A percentile compares a stretch with the other conserved stretches of the same genome.
These are phyloP conservation scores for Allium cepa DNA, from an alignment of 106 monocot genomes.

Conservation along the genomic window DNA sequence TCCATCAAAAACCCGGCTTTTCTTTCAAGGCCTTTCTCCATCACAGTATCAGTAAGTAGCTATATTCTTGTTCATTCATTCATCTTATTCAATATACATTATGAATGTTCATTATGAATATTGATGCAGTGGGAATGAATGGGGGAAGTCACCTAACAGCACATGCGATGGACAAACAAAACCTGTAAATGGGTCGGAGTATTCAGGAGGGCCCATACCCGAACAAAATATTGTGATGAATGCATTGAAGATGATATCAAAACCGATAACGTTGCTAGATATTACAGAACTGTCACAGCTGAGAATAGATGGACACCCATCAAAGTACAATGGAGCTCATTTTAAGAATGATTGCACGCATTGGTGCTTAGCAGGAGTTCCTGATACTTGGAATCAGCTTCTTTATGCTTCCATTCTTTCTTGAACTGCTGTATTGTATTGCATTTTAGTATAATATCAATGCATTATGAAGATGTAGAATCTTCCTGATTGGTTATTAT, in stretches of 20 bases:
- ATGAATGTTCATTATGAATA: neutral
- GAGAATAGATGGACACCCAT: too few relatives aligned
- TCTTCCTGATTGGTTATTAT: too few relatives aligned
- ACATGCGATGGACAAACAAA: conserved; percentile 9
- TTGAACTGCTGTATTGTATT: too few relatives aligned
- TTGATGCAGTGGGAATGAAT: conserved; percentile 15
- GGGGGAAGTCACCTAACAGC: conserved; percentile 1
- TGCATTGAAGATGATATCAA: neutral
- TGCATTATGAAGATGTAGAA: too few relatives aligned
- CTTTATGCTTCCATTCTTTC: neutral
- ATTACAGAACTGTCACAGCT: too few relatives aligned
- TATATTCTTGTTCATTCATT: neutral
- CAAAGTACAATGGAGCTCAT: too few relatives aligned
- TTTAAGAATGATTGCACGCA: too few relatives aligned
- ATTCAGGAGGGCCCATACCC: neutral
- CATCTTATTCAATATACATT: neutral
- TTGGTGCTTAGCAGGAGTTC: too few relatives aligned
- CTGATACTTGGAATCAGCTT: neutral
- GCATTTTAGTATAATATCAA: too few relatives aligned
- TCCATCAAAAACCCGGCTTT: conserved; percentile 20
- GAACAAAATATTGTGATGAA: neutral
- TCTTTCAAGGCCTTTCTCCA: conserved; percentile 31
- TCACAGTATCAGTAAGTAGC: conserved; percentile 25
- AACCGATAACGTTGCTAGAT: too few relatives aligned
- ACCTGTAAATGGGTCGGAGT: neutral